phyloP scores from a whole-genome alignment of 176 grass and related monocot genomes.

The Tillandsia leiboldiana region DNA sequence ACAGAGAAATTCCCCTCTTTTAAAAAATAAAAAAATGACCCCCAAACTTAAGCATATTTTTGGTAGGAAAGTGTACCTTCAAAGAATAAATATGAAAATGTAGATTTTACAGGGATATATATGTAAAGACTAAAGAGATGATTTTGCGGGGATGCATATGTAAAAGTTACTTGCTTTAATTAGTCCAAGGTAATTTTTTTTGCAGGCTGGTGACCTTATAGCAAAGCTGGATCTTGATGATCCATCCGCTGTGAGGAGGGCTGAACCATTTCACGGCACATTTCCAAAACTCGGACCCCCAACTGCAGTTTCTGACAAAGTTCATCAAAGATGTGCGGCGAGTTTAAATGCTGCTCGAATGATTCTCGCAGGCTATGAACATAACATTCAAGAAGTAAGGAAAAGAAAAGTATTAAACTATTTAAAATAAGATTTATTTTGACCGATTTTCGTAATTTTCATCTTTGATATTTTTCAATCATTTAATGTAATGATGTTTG shows the following conservation, averaged over 20 bases:
- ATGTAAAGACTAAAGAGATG: too few relatives aligned
- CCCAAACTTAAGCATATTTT: too few relatives aligned
- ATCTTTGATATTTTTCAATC: too few relatives aligned
- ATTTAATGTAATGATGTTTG: too few relatives aligned
- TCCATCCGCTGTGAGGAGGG: conserved; percentile 84
- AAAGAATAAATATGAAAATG: too few relatives aligned
- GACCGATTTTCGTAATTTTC: neutral
- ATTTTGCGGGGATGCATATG: neutral
- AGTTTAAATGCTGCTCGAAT: conserved; percentile 73
- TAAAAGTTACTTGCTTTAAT: neutral
- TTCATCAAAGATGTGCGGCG: conserved; percentile 82
- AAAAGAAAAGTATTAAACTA: neutral
- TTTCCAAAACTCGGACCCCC: conserved; percentile 88
- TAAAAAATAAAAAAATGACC: too few relatives aligned
- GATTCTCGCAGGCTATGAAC: conserved; percentile 99
- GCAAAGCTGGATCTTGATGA: conserved; percentile 93
- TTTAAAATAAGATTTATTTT: conserved; percentile 9
- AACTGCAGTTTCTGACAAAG: conserved; percentile 88
- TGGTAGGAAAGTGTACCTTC: too few relatives aligned
- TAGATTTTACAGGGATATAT: too few relatives aligned
- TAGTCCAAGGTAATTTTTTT: neutral
- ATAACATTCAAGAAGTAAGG: conserved; percentile 70
- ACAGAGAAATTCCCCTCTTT: too few relatives aligned
- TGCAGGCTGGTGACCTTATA: conserved; percentile 79
- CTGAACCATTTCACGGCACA: conserved; percentile 80